Evolutionary conservation across 257 asterid genomes (phyloP), one percentile per base, ranked within the genome.

Genomic region (Striga asiatica): DNA sequence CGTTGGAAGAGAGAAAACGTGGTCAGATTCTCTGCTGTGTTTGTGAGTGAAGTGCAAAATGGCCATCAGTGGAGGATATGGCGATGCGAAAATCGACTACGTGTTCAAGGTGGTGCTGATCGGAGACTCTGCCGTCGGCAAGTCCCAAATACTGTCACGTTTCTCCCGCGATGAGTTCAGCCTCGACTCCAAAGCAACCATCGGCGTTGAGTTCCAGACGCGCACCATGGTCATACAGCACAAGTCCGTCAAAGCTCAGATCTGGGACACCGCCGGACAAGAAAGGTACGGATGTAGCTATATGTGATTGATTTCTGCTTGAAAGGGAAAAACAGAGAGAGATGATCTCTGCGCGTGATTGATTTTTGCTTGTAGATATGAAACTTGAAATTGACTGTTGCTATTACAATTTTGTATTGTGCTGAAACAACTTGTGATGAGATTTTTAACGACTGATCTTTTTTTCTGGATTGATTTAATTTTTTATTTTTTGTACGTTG

Each of bases 191-290:
- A 79, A 79, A 53, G 76, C 86, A 14, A 79, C 86, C 50, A 79
- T 79, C 54, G n/a, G n/a, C n/a, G n/a, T n/a, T n/a, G n/a, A n/a
- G n/a, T n/a, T n/a, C n/a, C n/a, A n/a, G n/a, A n/a, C 82, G 86
- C 71, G 86, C 27, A 79, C 86, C 3, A 72, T 79, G 52, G 69
- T 76, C 12, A 73, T 79, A 56, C 67, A 79, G 20, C 86, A 63
- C 59, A 79, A 79, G 76, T 79, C 86, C 59, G 78, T 76, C 27
- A n/a, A n/a, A n/a, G n/a, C n/a, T n/a, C n/a, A n/a, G n/a, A n/a
- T n/a, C n/a, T n/a, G n/a, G n/a, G n/a, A 79, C 52, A 79, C 86
- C 13, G 86, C 86, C 39, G 86, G 86, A 28, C 86, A 79, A 53
- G 86, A 79, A 60, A 48, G 86, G 86, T 79, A 65, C 7, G 9